These are phyloP conservation scores for Xylariomycetidae sp. DNA, from an alignment of 2,329 filamentous ascomycete species.

Conservation along the genomic window DNA sequence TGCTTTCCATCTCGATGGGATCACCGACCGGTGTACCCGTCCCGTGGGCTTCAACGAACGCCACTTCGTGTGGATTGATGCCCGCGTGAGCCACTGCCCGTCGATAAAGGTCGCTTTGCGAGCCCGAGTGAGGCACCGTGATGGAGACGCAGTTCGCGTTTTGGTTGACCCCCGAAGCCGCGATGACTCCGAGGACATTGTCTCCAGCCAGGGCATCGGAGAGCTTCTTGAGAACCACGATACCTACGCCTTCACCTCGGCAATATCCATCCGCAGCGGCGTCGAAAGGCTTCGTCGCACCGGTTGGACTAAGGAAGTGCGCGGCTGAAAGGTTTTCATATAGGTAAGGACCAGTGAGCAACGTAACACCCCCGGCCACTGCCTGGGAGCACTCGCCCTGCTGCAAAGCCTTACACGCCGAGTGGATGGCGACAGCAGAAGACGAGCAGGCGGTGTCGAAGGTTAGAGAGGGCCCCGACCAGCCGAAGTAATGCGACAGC, in stretches of 20 bases:
- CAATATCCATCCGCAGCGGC: conserved; percentile 45
- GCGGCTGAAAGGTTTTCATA: conserved; percentile 20
- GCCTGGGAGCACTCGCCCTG: conserved; percentile 26
- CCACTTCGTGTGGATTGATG: conserved; percentile 19
- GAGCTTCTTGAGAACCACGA: conserved; percentile 41
- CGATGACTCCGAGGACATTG: conserved; percentile 34
- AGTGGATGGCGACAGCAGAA: conserved; percentile 30
- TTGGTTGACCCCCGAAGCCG: conserved; percentile 32
- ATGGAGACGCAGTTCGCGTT: conserved; percentile 35
- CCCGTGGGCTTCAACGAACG: conserved; percentile 8
- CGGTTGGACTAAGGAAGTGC: conserved; percentile 23
- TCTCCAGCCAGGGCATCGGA: conserved; percentile 41
- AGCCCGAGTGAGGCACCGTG: conserved; percentile 31
- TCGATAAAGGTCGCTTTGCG: conserved; percentile 26
- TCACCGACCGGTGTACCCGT: conserved; percentile 4
- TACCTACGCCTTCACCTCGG: conserved; percentile 41
- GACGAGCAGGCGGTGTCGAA: conserved; percentile 34
- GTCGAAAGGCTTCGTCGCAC: conserved; percentile 31
- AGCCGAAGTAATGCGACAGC: conserved; percentile 30
- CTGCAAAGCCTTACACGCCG: conserved; percentile 28
- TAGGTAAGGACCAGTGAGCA: conserved; percentile 26
- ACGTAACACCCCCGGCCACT: conserved; percentile 28
- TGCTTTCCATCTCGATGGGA: conserved; percentile 4
- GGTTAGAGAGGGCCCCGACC: conserved; percentile 26
- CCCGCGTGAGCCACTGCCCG: conserved; percentile 22